Percentiles rank a stretch among this genome's conserved stretches.
Evolutionary conservation across 2,329 filamentous ascomycete genomes (phyloP).

Genomic region (Venturia oleaginea): DNA sequence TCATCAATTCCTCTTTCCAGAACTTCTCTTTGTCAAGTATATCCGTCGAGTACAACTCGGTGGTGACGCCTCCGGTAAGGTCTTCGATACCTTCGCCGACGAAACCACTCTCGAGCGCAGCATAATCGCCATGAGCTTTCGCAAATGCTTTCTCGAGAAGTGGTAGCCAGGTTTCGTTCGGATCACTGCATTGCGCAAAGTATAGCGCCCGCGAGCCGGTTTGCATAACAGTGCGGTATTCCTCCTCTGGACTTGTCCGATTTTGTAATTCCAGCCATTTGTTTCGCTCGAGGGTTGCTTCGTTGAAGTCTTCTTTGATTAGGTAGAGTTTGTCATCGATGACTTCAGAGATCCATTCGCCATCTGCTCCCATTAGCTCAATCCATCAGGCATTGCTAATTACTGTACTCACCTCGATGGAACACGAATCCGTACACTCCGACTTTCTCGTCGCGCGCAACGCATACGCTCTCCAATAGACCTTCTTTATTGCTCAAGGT

Average conservation of each 20-base stretch:
- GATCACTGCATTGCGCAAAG: slow-evolving; percentile 66
- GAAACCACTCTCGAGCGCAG: slow-evolving; percentile 64
- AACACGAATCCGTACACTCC: slow-evolving; percentile 85
- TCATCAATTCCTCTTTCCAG: slow-evolving; percentile 71
- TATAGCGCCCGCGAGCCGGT: slow-evolving; percentile 68
- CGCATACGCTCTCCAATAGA: slow-evolving; percentile 64
- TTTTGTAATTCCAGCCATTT: slow-evolving; percentile 64
- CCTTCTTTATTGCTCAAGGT: slow-evolving; percentile 63
- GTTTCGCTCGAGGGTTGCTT: slow-evolving; percentile 60
- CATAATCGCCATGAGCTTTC: slow-evolving; percentile 75
- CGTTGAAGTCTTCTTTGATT: slow-evolving; percentile 73
- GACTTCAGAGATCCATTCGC: slow-evolving; percentile 74
- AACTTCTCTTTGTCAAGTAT: slow-evolving; percentile 73
- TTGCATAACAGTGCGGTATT: slow-evolving; percentile 62
- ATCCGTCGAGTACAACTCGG: slow-evolving; percentile 58
- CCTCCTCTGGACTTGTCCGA: slow-evolving; percentile 60
- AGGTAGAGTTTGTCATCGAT: slow-evolving; percentile 87
- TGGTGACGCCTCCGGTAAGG: slow-evolving; percentile 59
- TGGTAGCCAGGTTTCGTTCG: slow-evolving; percentile 76
- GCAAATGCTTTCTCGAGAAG: slow-evolving; percentile 76
- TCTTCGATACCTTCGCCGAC: slow-evolving; percentile 55
- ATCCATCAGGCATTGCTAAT: neutral
- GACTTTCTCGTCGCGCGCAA: slow-evolving; percentile 60
- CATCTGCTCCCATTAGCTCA: slow-evolving; percentile 19
- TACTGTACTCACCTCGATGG: slow-evolving; percentile 37